Percentiles rank a stretch among this genome's conserved stretches.
Evolutionary conservation across 805 yeast species (phyloP).

Genomic region (Hanseniaspora lachancei): DNA sequence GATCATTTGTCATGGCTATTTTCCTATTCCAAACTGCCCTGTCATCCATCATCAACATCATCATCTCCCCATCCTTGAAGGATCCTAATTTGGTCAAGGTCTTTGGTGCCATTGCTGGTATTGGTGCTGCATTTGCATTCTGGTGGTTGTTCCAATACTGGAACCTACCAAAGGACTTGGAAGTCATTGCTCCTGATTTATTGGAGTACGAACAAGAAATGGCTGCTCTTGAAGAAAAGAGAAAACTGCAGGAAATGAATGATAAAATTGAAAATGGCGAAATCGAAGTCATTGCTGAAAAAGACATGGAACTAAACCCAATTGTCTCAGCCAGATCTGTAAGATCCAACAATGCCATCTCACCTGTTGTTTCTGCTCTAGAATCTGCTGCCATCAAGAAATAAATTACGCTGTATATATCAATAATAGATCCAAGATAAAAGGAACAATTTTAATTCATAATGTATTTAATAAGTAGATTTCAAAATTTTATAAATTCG

Average conservation of each 20-base stretch:
- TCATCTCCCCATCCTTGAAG: slow-evolving; percentile 30
- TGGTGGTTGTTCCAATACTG: slow-evolving; percentile 27
- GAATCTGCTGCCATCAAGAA: slow-evolving; percentile 8
- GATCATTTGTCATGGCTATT: slow-evolving; percentile 34
- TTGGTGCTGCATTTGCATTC: slow-evolving; percentile 27
- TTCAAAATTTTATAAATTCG: too few species aligned
- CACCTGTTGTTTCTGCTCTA: slow-evolving; percentile 12
- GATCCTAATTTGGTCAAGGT: slow-evolving; percentile 34
- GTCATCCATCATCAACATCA: slow-evolving; percentile 45
- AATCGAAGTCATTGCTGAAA: background rate
- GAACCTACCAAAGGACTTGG: slow-evolving; percentile 33
- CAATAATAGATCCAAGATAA: background rate
- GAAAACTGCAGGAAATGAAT: background rate
- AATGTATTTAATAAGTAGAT: too few species aligned
- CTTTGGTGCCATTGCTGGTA: slow-evolving; percentile 31
- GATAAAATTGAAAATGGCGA: background rate
- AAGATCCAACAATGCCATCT: background rate
- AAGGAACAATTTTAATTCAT: too few species aligned
- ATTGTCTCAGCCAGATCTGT: background rate
- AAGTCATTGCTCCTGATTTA: slow-evolving; percentile 20
- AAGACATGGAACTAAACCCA: slow-evolving; percentile 11
- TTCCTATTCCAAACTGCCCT: slow-evolving; percentile 63
- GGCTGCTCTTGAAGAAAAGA: slow-evolving; percentile 3
- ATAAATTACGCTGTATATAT: background rate
- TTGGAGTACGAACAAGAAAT: slow-evolving; percentile 21